Evolutionary conservation across 2,329 filamentous ascomycete species (phyloP), one percentile per base, ranked within the genome.

Genomic region (Neofusicoccum laricinum): DNA sequence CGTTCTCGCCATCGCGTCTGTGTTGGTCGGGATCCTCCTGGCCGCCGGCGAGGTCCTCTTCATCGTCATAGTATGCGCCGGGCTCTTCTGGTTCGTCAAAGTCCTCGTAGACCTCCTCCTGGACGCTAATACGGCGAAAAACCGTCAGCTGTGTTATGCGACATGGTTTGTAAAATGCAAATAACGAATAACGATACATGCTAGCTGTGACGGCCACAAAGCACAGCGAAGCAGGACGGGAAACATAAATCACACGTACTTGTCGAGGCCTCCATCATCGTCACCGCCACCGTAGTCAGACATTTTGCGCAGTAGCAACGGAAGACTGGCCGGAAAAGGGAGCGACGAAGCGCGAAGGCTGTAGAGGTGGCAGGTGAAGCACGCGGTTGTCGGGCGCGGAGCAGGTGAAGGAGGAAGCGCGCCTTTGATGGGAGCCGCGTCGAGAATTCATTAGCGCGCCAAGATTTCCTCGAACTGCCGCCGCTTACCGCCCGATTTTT

Each of bases 51-150:
- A 80, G 78, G 70, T 88, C 86, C 73, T 85, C 87, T 73, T 87
- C 85, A 70, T 82, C 82, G 67, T 84, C 82, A 62, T 90, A 88
- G 66, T 92, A 89, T 68, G 93, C 88, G 80, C 81, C 78, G 67
- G 82, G 80, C 71, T 85, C 84, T 15, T 87, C 85, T 72, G 90
- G 86, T 78, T 89, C 68, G 38, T 66, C 86, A 17, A 65, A 63
- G 57, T 65, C 63, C 17, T 64, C 63, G 34, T 59, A 61, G 38
- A 64, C 63, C 43, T 64, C 63, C 34, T 63, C 61, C 15, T 53
- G 48, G 40, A 53, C 61, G n/a, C 61, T 63, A 30, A 12, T 4
- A 14, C 3, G 10, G 14, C 1, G 48, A 11, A 5, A 25, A 7
- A 12, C 6, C 6, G n/a, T 45, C 11, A 53, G 30, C n/a, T 8